Evolutionary conservation across 805 yeast genomes (phyloP).

Genomic region (Kuraishia borneana): DNA sequence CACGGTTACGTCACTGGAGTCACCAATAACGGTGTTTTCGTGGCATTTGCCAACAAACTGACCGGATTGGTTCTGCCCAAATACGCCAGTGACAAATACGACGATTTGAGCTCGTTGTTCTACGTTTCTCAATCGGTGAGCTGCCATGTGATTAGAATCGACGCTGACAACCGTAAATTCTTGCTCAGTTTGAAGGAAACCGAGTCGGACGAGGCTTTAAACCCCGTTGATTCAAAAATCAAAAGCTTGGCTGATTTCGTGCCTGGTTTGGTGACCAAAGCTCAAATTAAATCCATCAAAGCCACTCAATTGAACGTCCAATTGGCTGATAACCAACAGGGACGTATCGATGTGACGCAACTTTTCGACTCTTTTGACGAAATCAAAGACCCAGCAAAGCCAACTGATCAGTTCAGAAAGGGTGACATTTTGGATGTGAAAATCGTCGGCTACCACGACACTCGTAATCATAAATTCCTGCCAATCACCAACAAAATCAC

Average conservation of each 20-base stretch:
- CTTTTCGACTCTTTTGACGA: constrained; percentile 41
- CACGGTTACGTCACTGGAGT: constrained; percentile 73
- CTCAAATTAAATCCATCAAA: constrained; percentile 49
- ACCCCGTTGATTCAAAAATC: constrained; percentile 51
- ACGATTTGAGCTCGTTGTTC: constrained; percentile 44
- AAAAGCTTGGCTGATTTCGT: constrained; percentile 36
- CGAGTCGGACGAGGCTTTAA: constrained; percentile 23
- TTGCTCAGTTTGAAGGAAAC: constrained; percentile 43
- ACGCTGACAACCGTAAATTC: constrained; percentile 61
- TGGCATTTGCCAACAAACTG: constrained; percentile 67
- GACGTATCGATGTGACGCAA: constrained; percentile 70
- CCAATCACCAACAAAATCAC: constrained; percentile 52
- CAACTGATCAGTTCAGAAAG: constrained; percentile 44
- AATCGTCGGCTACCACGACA: constrained; percentile 70
- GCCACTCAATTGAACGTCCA: constrained; percentile 65
- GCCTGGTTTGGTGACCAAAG: constrained; percentile 54
- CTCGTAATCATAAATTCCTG: constrained; percentile 53
- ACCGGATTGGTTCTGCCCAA: constrained; percentile 78
- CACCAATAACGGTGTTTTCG: constrained; percentile 74
- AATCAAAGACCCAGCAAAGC: constrained; percentile 45
- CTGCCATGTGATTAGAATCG: constrained; percentile 55
- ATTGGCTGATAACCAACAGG: constrained; percentile 69
- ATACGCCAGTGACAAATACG: constrained; percentile 47
- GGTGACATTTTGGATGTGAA: constrained; percentile 51
- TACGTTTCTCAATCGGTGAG: constrained; percentile 59